Evolutionary conservation across 2,329 filamentous ascomycete genomes (phyloP).

Genomic region (Aspergillus thermomutatus): DNA sequence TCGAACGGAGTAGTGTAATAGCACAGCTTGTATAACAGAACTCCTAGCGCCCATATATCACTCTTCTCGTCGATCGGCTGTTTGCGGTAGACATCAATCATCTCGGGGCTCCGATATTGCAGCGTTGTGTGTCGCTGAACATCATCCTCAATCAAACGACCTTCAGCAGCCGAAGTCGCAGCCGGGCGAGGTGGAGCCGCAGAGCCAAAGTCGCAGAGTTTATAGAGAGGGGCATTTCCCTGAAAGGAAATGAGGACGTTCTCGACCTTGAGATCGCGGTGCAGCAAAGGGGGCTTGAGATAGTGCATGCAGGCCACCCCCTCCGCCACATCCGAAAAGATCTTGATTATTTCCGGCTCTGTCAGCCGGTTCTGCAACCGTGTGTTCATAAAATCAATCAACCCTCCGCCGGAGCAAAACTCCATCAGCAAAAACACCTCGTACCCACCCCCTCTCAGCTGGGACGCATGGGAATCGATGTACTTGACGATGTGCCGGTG

Average conservation of each 20-base stretch:
- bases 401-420: constrained; percentile 86
- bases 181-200: constrained; percentile 79
- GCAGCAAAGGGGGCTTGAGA: constrained; percentile 85
- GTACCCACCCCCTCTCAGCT: constrained; percentile 87
- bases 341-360: constrained; percentile 94
- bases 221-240: constrained; percentile 71
- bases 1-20: constrained; percentile 99
- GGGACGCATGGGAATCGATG: constrained; percentile 95
- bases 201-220: constrained; percentile 97
- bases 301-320: constrained; percentile 99
- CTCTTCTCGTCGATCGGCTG: constrained; percentile 98
- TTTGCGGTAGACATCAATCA: constrained; percentile 97
- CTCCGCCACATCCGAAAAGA: constrained; percentile 93
- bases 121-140: constrained; percentile 95
- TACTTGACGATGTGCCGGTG: constrained; percentile 96
- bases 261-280: constrained; percentile 95
- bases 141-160: constrained; percentile 90
- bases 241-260: constrained; percentile 84
- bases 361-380: constrained; percentile 92
- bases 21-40: constrained; percentile 94
- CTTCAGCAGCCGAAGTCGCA: constrained; percentile 82
- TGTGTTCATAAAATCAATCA: constrained; percentile 99
- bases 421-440: constrained; percentile 99
- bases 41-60: constrained; percentile 95
- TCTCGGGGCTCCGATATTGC: constrained; percentile 96